Evolutionary conservation across 208 protist genomes (phyloP), one percentile per base, ranked within the genome.

Genomic region (Leishmania major): DNA sequence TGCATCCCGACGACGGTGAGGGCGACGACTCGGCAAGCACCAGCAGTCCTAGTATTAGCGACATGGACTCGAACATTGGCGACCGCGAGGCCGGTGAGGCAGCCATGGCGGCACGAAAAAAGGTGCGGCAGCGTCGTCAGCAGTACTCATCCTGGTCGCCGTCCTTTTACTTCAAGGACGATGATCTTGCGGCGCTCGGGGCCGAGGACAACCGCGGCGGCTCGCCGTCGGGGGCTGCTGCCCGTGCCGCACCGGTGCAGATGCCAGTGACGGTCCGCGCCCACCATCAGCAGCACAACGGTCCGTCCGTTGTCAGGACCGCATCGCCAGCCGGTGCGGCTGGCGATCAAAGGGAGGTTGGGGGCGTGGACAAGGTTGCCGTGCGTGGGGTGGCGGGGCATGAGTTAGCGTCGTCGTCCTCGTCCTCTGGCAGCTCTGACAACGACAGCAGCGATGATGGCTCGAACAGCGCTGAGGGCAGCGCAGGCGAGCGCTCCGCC

Each of bases 111-210:
- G 77, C 77, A 6, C 82, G 82, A 11, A 78, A 82, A 43, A 57
- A 75, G 11, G 71, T 70, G 53, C 49, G 71, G 0, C 69, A 75
- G 53, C 49, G 62, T 47, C 69, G 82, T 51, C 59, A 66, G 47
- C 47, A 55, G 47, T 11, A 80, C 53, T 0, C 49, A 22, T 35
- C 76, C 22, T 19, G 62, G 25, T 84, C 81, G 11, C 81, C 81
- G 25, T 84, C 81, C 17, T 84, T 84, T 47, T 84, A 78, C 76
- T 84, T 84, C 35, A 62, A 59, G 0, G 49, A 62, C 13, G 70
- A 35, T 4, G 81, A 84, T n/a, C 75, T 84, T 11, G 75, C 69
- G 15, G 67, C 5, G 45, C 69, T 80, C 25, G 55, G 51, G 11
- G 51, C 49, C 3, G 64, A 64, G 37, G 53, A 74, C 47, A 37